Conservation (phyloP, 2,329 filamentous ascomycete species). For the Exophiala sp. region DNA sequence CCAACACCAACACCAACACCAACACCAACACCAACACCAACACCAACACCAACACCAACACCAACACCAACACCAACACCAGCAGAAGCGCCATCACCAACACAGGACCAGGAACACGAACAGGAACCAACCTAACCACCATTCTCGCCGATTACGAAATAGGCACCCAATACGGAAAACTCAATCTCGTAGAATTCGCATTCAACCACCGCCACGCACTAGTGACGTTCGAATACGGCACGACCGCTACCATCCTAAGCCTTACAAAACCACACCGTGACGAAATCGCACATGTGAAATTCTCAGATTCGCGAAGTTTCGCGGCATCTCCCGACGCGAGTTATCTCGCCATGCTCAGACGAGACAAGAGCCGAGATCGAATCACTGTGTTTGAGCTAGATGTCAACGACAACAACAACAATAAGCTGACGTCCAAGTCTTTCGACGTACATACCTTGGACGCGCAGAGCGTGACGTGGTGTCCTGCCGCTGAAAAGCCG, state of each 20-base stretch:
- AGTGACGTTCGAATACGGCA: constrained; percentile 21
- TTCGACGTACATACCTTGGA: constrained; percentile 23
- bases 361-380: constrained; percentile 22
- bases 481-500: constrained; percentile 17
- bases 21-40: constrained; percentile 12
- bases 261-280: constrained; percentile 21
- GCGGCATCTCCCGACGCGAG: constrained; percentile 8
- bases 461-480: constrained; percentile 25
- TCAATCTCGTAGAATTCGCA: constrained; percentile 22
- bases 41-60: neutral
- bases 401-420: neutral
- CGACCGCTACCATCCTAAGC: constrained; percentile 19
- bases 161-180: constrained; percentile 21
- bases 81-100: neutral
- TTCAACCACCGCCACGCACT: constrained; percentile 24
- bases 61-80: constrained; percentile 10
- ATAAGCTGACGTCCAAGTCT: constrained; percentile 12
- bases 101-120: too few species aligned
- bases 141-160: constrained; percentile 24
- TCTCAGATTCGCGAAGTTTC: constrained; percentile 16
- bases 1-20: neutral
- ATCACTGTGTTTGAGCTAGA: constrained; percentile 19
- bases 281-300: constrained; percentile 25
- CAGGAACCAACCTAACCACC: constrained; percentile 12
- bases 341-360: constrained; percentile 20